Evolutionary conservation across 306 rosid species (phyloP).

Genomic region (Cucurbita pepo): DNA sequence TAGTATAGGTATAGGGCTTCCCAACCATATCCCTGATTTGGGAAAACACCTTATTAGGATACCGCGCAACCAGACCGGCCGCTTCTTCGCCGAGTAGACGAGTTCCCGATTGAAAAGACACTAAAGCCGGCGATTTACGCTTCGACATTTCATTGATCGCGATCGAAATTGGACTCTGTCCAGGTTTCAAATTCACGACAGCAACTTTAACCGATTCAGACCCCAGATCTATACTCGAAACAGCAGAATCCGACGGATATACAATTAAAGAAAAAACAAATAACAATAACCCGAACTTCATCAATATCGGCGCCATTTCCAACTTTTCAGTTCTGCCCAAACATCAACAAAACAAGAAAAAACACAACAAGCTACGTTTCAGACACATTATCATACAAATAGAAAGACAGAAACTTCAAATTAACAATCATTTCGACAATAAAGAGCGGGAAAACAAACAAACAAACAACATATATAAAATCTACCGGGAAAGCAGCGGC

Average conservation of each 20-base stretch:
- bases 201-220: slow-evolving; percentile 83
- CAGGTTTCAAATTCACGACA: slow-evolving; percentile 87
- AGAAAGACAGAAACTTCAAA: neutral
- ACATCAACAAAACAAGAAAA: slow-evolving; percentile 2
- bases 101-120: slow-evolving; percentile 62
- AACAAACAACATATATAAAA: neutral
- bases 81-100: slow-evolving; percentile 91
- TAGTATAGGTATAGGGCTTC: slow-evolving; percentile 39
- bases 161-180: slow-evolving; percentile 78
- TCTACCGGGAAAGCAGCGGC: neutral
- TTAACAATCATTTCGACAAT: neutral
- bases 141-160: slow-evolving; percentile 97
- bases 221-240: slow-evolving; percentile 92
- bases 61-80: slow-evolving; percentile 72
- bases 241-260: slow-evolving; percentile 72
- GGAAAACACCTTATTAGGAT: slow-evolving; percentile 72
- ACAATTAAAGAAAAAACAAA: slow-evolving; percentile 18
- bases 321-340: slow-evolving; percentile 22
- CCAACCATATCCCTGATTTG: slow-evolving; percentile 70
- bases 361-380: neutral
- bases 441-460: neutral
- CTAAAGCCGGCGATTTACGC: slow-evolving; percentile 72
- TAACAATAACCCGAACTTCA: slow-evolving; percentile 31
- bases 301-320: slow-evolving; percentile 42
- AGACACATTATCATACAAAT: neutral